phyloP scores from a whole-genome alignment of 768 basidiomycete genomes.

The Amanita rimosa region DNA sequence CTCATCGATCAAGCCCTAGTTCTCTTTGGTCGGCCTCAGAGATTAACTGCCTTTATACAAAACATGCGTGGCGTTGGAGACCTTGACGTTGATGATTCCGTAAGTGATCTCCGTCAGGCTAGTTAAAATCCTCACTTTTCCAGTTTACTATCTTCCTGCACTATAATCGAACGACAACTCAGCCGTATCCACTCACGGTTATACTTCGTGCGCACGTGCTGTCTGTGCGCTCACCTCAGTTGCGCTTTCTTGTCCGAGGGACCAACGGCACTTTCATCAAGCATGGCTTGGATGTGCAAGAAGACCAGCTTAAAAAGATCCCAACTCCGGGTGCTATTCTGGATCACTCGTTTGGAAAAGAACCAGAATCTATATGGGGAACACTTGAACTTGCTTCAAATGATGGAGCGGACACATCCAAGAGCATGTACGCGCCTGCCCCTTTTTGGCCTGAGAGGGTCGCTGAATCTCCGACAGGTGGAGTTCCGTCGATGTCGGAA shows the following conservation, averaged over 20 bases:
- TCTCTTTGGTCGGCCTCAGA: slow-evolving; percentile 66
- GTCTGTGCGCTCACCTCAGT: slow-evolving; percentile 53
- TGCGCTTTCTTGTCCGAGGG: slow-evolving; percentile 65
- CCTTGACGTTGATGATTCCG: slow-evolving; percentile 56
- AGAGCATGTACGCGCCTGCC: slow-evolving; percentile 20
- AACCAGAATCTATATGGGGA: slow-evolving; percentile 55
- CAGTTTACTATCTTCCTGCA: slow-evolving; percentile 46
- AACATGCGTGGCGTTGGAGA: slow-evolving; percentile 60
- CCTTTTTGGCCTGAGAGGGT: not conserved
- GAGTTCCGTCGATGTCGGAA: slow-evolving; percentile 48
- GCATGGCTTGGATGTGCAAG: slow-evolving; percentile 69
- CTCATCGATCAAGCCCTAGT: slow-evolving; percentile 68
- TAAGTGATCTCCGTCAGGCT: slow-evolving; percentile 19
- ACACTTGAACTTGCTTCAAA: slow-evolving; percentile 41
- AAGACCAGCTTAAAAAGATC: slow-evolving; percentile 59
- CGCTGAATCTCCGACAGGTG: slow-evolving; percentile 30
- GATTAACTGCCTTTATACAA: slow-evolving; percentile 56
- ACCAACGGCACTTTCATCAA: slow-evolving; percentile 65
- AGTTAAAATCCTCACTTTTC: not conserved
- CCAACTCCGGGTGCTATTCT: slow-evolving; percentile 33
- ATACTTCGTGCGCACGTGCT: slow-evolving; percentile 61
- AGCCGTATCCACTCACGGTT: slow-evolving; percentile 47
- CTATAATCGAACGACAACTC: slow-evolving; percentile 27
- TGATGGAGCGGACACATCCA: slow-evolving; percentile 30
- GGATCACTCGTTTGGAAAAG: slow-evolving; percentile 40